phyloP scores from a whole-genome alignment of 306 rosid genomes.

The Prunus fruticosa region DNA sequence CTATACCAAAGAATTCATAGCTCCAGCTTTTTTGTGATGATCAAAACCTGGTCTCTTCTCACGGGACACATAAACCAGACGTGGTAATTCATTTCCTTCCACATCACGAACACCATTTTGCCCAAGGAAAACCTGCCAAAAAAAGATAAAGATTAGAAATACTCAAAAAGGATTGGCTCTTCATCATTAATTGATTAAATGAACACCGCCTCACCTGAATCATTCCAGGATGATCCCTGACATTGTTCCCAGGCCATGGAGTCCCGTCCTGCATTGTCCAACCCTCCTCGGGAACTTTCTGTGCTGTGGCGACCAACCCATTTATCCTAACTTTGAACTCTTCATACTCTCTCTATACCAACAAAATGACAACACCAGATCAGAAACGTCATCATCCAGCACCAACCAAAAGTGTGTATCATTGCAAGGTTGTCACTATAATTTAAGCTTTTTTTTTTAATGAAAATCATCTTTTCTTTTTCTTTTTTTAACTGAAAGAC shows the following conservation, averaged over 20 bases:
- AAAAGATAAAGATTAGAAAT: constrained; percentile 7
- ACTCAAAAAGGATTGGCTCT: not conserved
- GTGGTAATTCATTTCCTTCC: constrained; percentile 81
- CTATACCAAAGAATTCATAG: constrained; percentile 84
- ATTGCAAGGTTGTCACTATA: not conserved
- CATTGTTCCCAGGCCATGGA: constrained; percentile 95
- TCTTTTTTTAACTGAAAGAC: not conserved
- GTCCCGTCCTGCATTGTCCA: constrained; percentile 99
- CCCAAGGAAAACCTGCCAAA: constrained; percentile 85
- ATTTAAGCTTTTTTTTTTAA: not conserved
- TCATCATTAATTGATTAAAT: not conserved
- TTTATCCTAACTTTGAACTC: constrained; percentile 87
- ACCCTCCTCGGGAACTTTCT: constrained; percentile 92
- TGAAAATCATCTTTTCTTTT: not conserved
- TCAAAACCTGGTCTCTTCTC: constrained; percentile 94
- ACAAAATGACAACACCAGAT: constrained; percentile 23
- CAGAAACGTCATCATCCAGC: not conserved
- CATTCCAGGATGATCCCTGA: constrained; percentile 97
- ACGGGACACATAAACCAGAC: constrained; percentile 85
- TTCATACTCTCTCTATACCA: constrained; percentile 80
- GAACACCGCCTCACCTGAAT: constrained; percentile 57
- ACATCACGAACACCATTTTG: constrained; percentile 81
- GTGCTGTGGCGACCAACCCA: constrained; percentile 75
- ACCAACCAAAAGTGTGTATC: not conserved
- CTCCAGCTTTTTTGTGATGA: constrained; percentile 95